These are phyloP conservation scores for Epichloe scottii DNA, from an alignment of 2,329 filamentous ascomycete genomes.

Conservation along the genomic window DNA sequence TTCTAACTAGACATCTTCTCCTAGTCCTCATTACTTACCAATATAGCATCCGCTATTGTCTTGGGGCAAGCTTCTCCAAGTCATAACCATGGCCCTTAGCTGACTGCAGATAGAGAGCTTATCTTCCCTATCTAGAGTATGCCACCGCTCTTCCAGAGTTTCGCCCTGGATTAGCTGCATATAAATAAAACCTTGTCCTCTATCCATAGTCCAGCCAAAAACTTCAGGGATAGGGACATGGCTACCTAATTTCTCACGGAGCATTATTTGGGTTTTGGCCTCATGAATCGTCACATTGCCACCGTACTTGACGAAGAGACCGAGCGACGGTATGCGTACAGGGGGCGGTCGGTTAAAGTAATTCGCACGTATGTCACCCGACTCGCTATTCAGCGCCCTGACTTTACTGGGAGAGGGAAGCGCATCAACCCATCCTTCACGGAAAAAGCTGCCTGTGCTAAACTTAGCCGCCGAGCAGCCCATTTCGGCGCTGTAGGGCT, in stretches of 20 bases:
- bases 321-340: slow-evolving; percentile 20
- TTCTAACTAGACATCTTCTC: not conserved
- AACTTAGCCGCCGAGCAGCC: not conserved
- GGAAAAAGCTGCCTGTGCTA: slow-evolving; percentile 11
- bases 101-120: not conserved
- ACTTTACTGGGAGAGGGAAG: slow-evolving; percentile 18
- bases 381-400: slow-evolving; percentile 15
- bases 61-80: not conserved
- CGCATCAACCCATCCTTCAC: slow-evolving; percentile 9
- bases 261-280: slow-evolving; percentile 16
- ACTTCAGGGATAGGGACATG: slow-evolving; percentile 21
- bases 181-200: not conserved
- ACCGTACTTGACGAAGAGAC: slow-evolving; percentile 24
- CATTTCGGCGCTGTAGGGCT: not conserved
- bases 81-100: not conserved
- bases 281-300: slow-evolving; percentile 17
- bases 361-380: slow-evolving; percentile 7
- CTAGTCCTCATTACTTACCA: not conserved
- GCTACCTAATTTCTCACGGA: slow-evolving; percentile 14
- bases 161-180: not conserved
- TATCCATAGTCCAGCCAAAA: slow-evolving; percentile 15
- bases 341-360: slow-evolving; percentile 17
- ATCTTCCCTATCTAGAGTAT: not conserved
- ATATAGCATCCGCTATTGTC: not conserved
- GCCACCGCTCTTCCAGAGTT: not conserved